Conservation (phyloP, 192 early-diverging fungal species). For the Allomyces javanicus region DNA sequence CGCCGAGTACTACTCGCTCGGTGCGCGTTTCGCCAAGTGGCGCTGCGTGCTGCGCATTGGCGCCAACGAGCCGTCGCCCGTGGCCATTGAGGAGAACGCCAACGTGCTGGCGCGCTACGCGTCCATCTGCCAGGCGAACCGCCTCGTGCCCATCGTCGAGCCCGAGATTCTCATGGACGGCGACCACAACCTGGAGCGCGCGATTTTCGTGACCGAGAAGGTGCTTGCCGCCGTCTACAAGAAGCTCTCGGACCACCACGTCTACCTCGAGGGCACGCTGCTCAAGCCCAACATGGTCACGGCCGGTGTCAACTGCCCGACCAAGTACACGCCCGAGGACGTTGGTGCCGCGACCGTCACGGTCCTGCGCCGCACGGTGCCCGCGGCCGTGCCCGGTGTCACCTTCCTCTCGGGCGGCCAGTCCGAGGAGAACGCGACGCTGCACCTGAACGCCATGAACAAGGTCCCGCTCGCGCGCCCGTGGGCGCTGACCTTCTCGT, state of each 20-base stretch:
- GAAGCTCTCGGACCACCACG: constrained; percentile 16
- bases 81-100: constrained; percentile 20
- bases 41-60: constrained; percentile 21
- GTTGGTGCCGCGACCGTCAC: constrained; percentile 17
- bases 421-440: constrained; percentile 18
- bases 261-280: constrained; percentile 22
- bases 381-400: constrained; percentile 21
- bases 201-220: constrained; percentile 16
- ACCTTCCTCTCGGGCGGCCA: constrained; percentile 25
- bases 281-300: constrained; percentile 25
- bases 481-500: constrained; percentile 23
- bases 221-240: constrained; percentile 18
- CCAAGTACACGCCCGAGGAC: constrained; percentile 17
- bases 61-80: constrained; percentile 8
- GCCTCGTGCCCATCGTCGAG: constrained; percentile 25
- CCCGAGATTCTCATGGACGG: constrained; percentile 27
- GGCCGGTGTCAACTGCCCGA: constrained; percentile 18
- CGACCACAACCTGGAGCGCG: constrained; percentile 17
- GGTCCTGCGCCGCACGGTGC: constrained; percentile 19
- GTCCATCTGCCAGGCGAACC: constrained; percentile 17
- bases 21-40: constrained; percentile 25
- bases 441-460: constrained; percentile 23
- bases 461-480: constrained; percentile 5
- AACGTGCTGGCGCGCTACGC: constrained; percentile 23
- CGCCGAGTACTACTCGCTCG: constrained; percentile 19